Evolutionary conservation across 1,139 yeast genomes (phyloP).

Genomic region (Wickerhamomyces sp.): DNA sequence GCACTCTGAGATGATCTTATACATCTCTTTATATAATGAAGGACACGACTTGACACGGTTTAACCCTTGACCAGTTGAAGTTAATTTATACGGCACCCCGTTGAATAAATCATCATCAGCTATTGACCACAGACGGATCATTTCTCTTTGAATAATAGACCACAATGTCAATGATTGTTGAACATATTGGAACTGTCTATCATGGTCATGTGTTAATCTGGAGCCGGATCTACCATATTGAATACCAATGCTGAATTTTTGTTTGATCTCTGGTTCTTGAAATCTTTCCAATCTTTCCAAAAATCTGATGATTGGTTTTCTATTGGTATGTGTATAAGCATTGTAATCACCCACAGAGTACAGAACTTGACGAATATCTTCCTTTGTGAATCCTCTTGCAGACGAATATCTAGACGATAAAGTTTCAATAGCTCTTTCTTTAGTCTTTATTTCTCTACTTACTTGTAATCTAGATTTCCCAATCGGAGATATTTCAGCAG

Average conservation of each 20-base stretch:
- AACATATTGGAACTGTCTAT: conserved; percentile 64
- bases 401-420: conserved; percentile 40
- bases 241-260: conserved; percentile 51
- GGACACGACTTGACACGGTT: conserved; percentile 72
- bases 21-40: conserved; percentile 61
- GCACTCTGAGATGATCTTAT: conserved; percentile 54
- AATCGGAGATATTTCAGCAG: conserved; percentile 56
- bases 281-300: conserved; percentile 46
- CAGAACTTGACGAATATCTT: conserved; percentile 59
- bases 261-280: conserved; percentile 38
- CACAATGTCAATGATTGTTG: conserved; percentile 66
- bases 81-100: conserved; percentile 46
- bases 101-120: conserved; percentile 64
- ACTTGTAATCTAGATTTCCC: conserved; percentile 48
- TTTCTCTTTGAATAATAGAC: conserved; percentile 70
- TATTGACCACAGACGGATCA: conserved; percentile 66
- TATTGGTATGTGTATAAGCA: conserved; percentile 62
- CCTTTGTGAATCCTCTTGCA: conserved; percentile 35
- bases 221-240: conserved; percentile 62
- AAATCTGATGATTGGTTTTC: conserved; percentile 60
- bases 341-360: conserved; percentile 75
- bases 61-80: conserved; percentile 77
- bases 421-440: conserved; percentile 58
- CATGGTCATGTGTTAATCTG: conserved; percentile 63
- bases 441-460: conserved; percentile 51